phyloP scores from a whole-genome alignment of 768 basidiomycete genomes.

The Mycena rosella region DNA sequence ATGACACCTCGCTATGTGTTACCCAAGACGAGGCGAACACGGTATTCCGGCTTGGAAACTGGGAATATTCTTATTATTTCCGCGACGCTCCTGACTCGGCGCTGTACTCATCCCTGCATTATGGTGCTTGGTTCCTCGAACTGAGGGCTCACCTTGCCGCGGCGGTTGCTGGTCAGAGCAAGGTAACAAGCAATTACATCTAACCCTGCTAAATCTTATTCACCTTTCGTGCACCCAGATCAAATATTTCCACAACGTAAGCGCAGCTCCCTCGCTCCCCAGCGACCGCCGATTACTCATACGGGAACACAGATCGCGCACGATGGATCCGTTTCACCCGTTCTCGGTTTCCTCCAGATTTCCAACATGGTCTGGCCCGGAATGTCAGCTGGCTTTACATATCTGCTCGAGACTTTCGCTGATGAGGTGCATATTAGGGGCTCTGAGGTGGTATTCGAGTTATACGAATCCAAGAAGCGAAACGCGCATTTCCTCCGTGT shows the following conservation, averaged over 20 bases:
- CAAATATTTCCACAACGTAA: constrained; percentile 59
- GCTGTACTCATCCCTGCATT: constrained; percentile 57
- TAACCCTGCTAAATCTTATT: constrained; percentile 4
- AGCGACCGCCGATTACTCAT: not conserved
- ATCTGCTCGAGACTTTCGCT: not conserved
- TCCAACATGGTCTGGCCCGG: constrained; percentile 68
- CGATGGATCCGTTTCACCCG: constrained; percentile 63
- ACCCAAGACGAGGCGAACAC: constrained; percentile 59
- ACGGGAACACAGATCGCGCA: constrained; percentile 53
- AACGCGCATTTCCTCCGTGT: constrained; percentile 56
- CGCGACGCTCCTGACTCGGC: constrained; percentile 60
- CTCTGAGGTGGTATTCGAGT: constrained; percentile 63
- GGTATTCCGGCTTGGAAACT: constrained; percentile 69
- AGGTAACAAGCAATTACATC: constrained; percentile 39
- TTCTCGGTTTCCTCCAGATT: constrained; percentile 64
- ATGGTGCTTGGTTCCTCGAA: constrained; percentile 62
- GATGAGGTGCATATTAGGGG: constrained; percentile 47
- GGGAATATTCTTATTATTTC: constrained; percentile 70
- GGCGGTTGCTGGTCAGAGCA: constrained; percentile 51
- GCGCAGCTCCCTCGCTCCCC: constrained; percentile 17
- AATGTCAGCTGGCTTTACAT: constrained; percentile 47
- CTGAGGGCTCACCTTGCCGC: constrained; percentile 55
- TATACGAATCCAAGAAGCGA: constrained; percentile 55
- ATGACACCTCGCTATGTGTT: constrained; percentile 59
- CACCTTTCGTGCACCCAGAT: constrained; percentile 40